A percentile compares a stretch with the other conserved stretches of the same genome.
Conservation (phyloP, 2,329 filamentous ascomycete species). For the Colletotrichum sp. region DNA sequence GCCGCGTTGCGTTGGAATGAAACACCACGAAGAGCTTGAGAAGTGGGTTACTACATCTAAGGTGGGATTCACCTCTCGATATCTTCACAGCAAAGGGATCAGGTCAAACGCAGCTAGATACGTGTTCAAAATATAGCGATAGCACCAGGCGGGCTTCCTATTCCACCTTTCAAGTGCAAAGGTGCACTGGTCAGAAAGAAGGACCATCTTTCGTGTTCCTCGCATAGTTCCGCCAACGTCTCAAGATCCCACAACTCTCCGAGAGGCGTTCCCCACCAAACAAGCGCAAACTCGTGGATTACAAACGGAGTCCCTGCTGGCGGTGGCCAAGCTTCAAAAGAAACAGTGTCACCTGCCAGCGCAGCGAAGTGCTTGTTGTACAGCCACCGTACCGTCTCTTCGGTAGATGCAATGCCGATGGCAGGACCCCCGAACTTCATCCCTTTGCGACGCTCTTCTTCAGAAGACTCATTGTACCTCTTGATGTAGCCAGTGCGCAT, state of each 20-base stretch:
- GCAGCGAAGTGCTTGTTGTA: slow-evolving; percentile 53
- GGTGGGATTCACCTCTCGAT: background rate
- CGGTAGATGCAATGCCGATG: slow-evolving; percentile 41
- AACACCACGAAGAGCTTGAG: background rate
- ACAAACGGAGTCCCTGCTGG: slow-evolving; percentile 28
- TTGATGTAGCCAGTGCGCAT: background rate
- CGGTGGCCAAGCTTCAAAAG: slow-evolving; percentile 46
- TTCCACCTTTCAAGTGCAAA: slow-evolving; percentile 41
- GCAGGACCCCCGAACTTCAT: background rate
- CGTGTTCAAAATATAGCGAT: background rate
- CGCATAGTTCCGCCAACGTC: slow-evolving; percentile 51
- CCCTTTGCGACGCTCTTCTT: background rate
- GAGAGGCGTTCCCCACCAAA: slow-evolving; percentile 52
- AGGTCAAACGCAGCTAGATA: background rate
- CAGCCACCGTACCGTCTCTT: slow-evolving; percentile 46
- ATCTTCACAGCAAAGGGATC: background rate
- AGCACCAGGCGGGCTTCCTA: background rate
- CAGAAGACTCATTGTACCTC: background rate
- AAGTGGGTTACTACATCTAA: background rate
- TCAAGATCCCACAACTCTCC: slow-evolving; percentile 41
- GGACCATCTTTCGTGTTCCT: slow-evolving; percentile 50
- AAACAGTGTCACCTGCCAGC: slow-evolving; percentile 47
- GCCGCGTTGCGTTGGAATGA: background rate
- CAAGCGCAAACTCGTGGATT: slow-evolving; percentile 51
- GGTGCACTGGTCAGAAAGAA: slow-evolving; percentile 56